These are phyloP conservation scores for Hyaloperonospora brassicae DNA, from an alignment of 352 stramenopile species.

Conservation along the genomic window DNA sequence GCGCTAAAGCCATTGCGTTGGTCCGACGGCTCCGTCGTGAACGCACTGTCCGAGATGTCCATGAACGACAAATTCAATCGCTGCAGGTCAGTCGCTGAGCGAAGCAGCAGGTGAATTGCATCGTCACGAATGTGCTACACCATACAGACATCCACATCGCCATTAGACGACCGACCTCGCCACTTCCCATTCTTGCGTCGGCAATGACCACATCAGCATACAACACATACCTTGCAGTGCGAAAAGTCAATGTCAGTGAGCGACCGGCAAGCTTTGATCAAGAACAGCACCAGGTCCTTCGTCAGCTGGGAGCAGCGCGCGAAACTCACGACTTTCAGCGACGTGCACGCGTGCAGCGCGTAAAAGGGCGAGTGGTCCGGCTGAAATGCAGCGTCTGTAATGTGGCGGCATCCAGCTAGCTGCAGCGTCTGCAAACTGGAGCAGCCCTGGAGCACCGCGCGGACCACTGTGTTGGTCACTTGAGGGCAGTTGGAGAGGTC, in stretches of 20 bases:
- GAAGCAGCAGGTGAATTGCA: constrained; percentile 60
- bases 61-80: constrained; percentile 80
- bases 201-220: neutral
- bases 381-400: constrained; percentile 84
- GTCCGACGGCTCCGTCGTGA: constrained; percentile 39
- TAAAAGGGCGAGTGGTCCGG: constrained; percentile 69
- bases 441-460: constrained; percentile 71
- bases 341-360: constrained; percentile 59
- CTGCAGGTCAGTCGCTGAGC: constrained; percentile 48
- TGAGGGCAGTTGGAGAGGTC: constrained; percentile 81
- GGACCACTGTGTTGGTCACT: constrained; percentile 82
- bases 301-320: constrained; percentile 79
- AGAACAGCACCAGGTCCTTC: constrained; percentile 61
- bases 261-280: constrained; percentile 69
- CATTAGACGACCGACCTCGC: constrained; percentile 3
- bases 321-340: constrained; percentile 71
- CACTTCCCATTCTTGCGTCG: constrained; percentile 2
- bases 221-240: constrained; percentile 53
- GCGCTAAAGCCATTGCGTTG: constrained; percentile 36
- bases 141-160: neutral
- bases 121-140: constrained; percentile 60
- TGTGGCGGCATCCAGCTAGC: constrained; percentile 80
- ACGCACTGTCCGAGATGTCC: constrained; percentile 62
- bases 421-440: constrained; percentile 64
- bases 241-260: constrained; percentile 77